Conservation (phyloP, 2,329 filamentous ascomycete species). For the Calonectria hawksworthii region DNA sequence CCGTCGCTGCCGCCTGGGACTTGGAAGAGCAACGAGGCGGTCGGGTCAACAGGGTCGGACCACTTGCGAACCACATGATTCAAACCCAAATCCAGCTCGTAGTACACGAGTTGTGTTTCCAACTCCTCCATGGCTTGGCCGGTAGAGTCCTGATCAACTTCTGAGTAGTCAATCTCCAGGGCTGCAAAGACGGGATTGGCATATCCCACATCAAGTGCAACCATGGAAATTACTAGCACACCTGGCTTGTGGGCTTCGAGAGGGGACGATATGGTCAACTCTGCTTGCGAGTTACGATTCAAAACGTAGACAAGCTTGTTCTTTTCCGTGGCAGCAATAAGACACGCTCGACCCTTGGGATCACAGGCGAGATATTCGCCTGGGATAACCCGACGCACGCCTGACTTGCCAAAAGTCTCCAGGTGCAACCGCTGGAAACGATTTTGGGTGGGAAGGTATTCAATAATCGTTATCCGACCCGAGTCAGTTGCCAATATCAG, state of each 20-base stretch:
- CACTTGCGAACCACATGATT: constrained; percentile 98
- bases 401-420: constrained; percentile 98
- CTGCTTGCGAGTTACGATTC: constrained; percentile 93
- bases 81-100: constrained; percentile 94
- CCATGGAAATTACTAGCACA: constrained; percentile 89
- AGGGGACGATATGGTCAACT: constrained; percentile 96
- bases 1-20: constrained; percentile 95
- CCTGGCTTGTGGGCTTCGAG: constrained; percentile 96
- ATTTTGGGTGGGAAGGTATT: constrained; percentile 90
- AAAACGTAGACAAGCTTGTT: constrained; percentile 99
- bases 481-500: constrained; percentile 97
- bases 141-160: constrained; percentile 90
- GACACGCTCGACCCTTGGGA: constrained; percentile 93
- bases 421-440: constrained; percentile 90
- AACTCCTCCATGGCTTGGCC: constrained; percentile 85
- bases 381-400: constrained; percentile 91
- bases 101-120: constrained; percentile 95
- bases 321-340: constrained; percentile 96
- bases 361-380: constrained; percentile 97
- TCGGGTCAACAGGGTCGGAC: constrained; percentile 93
- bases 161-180: constrained; percentile 92
- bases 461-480: constrained; percentile 92
- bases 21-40: constrained; percentile 91
- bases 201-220: constrained; percentile 94
- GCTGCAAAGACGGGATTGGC: constrained; percentile 97